Conservation (phyloP, 495 filamentous ascomycete genomes). For the Hypoxylon perforatum region DNA sequence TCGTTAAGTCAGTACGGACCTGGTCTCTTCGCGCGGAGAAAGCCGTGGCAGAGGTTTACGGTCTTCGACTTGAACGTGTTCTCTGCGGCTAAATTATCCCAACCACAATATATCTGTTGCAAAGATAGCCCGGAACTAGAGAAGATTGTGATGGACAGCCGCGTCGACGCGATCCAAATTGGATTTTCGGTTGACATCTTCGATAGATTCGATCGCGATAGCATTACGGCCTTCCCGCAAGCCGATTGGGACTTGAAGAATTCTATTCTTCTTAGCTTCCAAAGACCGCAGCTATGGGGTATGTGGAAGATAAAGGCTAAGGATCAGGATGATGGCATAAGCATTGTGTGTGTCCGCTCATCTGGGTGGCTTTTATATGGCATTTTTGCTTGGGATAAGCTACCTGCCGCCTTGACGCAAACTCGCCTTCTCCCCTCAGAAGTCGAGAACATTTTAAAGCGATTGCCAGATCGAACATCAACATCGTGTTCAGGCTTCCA, state of each 20-base stretch:
- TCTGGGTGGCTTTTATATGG: slow-evolving; percentile 36
- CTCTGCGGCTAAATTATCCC: slow-evolving; percentile 22
- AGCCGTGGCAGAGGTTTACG: slow-evolving; percentile 27
- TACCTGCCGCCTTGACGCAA: slow-evolving; percentile 20
- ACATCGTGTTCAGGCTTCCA: slow-evolving; percentile 10
- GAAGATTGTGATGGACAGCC: slow-evolving; percentile 25
- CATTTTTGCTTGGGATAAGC: slow-evolving; percentile 26
- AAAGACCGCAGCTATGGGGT: slow-evolving; percentile 36
- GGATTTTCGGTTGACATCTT: slow-evolving; percentile 27
- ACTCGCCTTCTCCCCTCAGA: slow-evolving; percentile 29
- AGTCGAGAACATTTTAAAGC: slow-evolving; percentile 29
- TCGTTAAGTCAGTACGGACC: slow-evolving; percentile 35
- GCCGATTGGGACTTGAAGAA: slow-evolving; percentile 39
- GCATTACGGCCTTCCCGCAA: slow-evolving; percentile 24
- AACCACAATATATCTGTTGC: slow-evolving; percentile 38
- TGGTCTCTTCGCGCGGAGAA: slow-evolving; percentile 30
- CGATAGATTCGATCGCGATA: slow-evolving; percentile 30
- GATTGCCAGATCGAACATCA: slow-evolving; percentile 22
- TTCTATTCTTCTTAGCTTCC: slow-evolving; percentile 36
- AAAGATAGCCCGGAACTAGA: slow-evolving; percentile 22
- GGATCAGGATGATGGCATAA: slow-evolving; percentile 24
- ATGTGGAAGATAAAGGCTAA: slow-evolving; percentile 29
- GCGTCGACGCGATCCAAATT: slow-evolving; percentile 30
- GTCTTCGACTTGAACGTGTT: slow-evolving; percentile 34
- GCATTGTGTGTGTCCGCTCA: slow-evolving; percentile 34